Base-by-base conservation (phyloP, 768 basidiomycete species). In the Lactarius sp. region DNA sequence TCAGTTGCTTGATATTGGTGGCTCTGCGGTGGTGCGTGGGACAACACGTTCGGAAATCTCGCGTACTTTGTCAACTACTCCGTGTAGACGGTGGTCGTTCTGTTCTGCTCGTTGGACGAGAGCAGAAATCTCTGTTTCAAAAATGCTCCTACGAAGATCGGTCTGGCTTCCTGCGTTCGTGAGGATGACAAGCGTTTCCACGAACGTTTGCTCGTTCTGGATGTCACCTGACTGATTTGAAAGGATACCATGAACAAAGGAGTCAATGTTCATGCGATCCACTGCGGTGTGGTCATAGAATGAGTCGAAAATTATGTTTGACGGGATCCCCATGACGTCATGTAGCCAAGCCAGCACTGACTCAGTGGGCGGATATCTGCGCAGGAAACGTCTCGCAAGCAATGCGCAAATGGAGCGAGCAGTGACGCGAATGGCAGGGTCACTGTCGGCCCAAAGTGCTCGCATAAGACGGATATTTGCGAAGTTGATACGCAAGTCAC, bases 401-500 rank as follows among this genome's bases (percentile, higher is more conserved):
- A 64, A 50, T 14, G 62, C 62, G 9, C 62, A 54, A 14, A 50
- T 54, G 27, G 57, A 59, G 39, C 51, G 62, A 47, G 62, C 36
- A 7, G 31, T 22, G 46, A 59, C 14, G n/a, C 57, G 57, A 37
- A 59, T 36, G 14, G 46, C 10, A n/a, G 57, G 57, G 16, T 59
- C 62, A 27, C n/a, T 13, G 44, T 64, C 46, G 1, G 31, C 44
- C 56, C 62, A 63, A 3, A 63, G 44, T 20, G 42, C 6, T 12
- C 52, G 56, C 56, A 63, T 58, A 3, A 63, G 27, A 10, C 16
- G 13, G 27, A 41, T 16, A 16, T 47, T 58, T 41, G 62, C 57
- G 27, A 64, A 64, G n/a, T 59, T 52, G 7, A 22, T 42, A 27
- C 62, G 57, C 37, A 64, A 9, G 31, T 64, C 62, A 16, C 18